A percentile compares a stretch with the other conserved stretches of the same genome.
phyloP scores from a whole-genome alignment of 2,329 filamentous ascomycete genomes.

The Aotearoamyces nothofagi region DNA sequence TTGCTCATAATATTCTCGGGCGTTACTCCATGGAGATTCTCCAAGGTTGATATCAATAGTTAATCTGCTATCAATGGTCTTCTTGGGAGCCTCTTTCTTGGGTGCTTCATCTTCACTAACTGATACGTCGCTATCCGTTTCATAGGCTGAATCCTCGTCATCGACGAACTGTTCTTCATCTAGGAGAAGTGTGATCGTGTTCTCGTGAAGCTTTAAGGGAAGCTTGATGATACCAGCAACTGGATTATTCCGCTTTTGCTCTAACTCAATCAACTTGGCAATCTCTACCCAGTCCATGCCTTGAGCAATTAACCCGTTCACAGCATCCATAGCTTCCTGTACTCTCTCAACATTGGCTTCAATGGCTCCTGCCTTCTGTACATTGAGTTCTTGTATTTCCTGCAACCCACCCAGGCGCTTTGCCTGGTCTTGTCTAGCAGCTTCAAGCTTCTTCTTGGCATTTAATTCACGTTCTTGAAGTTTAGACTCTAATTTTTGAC shows the following conservation, averaged over 20 bases:
- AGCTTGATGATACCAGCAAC: conserved; percentile 79
- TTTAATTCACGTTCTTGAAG: conserved; percentile 68
- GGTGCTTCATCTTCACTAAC: conserved; percentile 40
- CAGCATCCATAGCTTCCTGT: conserved; percentile 80
- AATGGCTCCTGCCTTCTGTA: conserved; percentile 79
- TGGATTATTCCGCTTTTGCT: conserved; percentile 65
- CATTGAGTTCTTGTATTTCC: conserved; percentile 65
- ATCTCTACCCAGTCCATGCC: conserved; percentile 98
- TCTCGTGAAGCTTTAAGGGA: conserved; percentile 81
- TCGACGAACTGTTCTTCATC: conserved; percentile 45
- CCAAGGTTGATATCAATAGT: conserved; percentile 73
- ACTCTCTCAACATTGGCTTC: conserved; percentile 83
- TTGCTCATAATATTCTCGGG: conserved; percentile 82
- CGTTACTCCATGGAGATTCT: conserved; percentile 76
- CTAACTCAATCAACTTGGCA: conserved; percentile 71
- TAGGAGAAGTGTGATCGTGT: conserved; percentile 67
- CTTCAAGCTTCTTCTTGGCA: conserved; percentile 72
- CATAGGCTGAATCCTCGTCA: conserved; percentile 36
- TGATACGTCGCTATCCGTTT: conserved; percentile 48
- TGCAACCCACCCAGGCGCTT: conserved; percentile 76
- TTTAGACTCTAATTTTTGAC: conserved; percentile 76
- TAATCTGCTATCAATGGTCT: conserved; percentile 37
- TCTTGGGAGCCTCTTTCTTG: conserved; percentile 22
- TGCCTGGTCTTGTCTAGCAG: conserved; percentile 69
- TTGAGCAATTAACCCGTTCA: conserved; percentile 81